These are phyloP conservation scores for Borealophlyctis nickersoniae DNA, from an alignment of 192 early-diverging fungal species.

Conservation along the genomic window DNA sequence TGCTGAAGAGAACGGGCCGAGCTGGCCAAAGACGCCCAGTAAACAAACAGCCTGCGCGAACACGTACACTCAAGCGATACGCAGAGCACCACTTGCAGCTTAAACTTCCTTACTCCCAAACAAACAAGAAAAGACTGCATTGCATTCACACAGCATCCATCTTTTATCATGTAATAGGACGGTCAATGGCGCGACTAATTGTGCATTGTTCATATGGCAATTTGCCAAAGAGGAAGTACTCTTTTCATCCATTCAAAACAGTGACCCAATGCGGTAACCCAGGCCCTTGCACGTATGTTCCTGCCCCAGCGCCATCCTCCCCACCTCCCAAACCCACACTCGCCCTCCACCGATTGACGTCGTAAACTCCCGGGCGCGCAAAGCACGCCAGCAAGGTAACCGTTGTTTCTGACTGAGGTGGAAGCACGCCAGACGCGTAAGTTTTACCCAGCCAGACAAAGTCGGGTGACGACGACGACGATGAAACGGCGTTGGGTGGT, in stretches of 20 bases:
- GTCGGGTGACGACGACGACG: constrained; percentile 5
- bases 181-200: too few relatives aligned
- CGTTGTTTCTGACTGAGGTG: constrained; percentile 47
- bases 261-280: constrained; percentile 36
- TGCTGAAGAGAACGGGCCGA: too few relatives aligned
- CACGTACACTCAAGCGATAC: too few relatives aligned
- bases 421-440: constrained; percentile 48
- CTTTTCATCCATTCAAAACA: constrained; percentile 12
- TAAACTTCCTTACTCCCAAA: too few relatives aligned
- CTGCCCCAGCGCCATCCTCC: neutral
- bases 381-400: constrained; percentile 56
- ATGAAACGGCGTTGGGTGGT: constrained; percentile 3
- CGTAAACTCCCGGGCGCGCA: constrained; percentile 61
- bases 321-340: constrained; percentile 17
- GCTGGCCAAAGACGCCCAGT: too few relatives aligned
- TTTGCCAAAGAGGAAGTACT: too few relatives aligned
- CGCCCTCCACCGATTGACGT: constrained; percentile 74
- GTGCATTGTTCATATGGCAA: too few relatives aligned
- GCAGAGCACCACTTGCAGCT: too few relatives aligned
- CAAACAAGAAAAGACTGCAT: too few relatives aligned
- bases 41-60: too few relatives aligned
- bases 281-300: constrained; percentile 36
- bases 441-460: constrained; percentile 70
- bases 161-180: too few relatives aligned
- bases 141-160: too few relatives aligned